Evolutionary conservation across 345 rosid genomes (phyloP).

Genomic region (Acer negundo): DNA sequence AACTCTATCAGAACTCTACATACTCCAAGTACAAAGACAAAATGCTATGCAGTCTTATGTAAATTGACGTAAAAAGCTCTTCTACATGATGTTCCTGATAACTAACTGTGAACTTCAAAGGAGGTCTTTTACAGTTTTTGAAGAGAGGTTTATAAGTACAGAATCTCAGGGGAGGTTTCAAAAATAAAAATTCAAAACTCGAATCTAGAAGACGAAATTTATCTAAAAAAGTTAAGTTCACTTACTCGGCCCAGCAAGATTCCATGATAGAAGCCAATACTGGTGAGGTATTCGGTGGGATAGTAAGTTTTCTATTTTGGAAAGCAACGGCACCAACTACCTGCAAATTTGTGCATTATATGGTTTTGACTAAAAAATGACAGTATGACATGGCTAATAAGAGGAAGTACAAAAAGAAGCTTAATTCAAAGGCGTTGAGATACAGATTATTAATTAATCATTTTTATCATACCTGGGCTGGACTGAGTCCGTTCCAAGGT

Average conservation of each 20-base stretch:
- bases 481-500: slow-evolving; percentile 94
- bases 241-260: slow-evolving; percentile 96
- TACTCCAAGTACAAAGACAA: no score
- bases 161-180: not conserved
- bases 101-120: not conserved
- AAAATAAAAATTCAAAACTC: not conserved
- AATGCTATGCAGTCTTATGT: not conserved
- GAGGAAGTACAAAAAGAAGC: not conserved
- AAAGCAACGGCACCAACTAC: slow-evolving; percentile 99
- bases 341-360: slow-evolving; percentile 31
- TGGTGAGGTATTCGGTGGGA: slow-evolving; percentile 79
- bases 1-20: not conserved
- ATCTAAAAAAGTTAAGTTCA: not conserved
- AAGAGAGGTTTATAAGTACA: not conserved
- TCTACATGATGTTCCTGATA: not conserved
- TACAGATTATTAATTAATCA: not conserved
- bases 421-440: not conserved
- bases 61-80: no score
- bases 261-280: slow-evolving; percentile 84
- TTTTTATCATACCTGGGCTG: slow-evolving; percentile 69
- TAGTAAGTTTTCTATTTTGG: slow-evolving; percentile 82
- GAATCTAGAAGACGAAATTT: not conserved
- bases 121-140: not conserved
- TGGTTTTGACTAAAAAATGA: not conserved
- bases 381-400: not conserved